Evolutionary conservation across 2,329 filamentous ascomycete species (phyloP).

Genomic region (Calonectria hawksworthii): DNA sequence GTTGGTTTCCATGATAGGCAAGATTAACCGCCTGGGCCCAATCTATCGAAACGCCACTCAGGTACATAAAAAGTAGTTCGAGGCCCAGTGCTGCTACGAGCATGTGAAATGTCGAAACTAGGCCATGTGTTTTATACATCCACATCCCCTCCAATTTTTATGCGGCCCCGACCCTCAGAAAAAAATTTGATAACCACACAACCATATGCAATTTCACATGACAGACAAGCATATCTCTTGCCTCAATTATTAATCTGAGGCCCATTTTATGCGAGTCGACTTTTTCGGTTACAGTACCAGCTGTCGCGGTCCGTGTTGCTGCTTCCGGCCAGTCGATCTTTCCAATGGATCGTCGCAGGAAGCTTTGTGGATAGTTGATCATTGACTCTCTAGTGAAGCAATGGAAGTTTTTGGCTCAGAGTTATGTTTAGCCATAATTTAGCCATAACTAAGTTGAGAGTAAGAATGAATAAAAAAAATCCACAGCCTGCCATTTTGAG

Average conservation of each 20-base stretch:
- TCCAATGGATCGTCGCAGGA: not conserved
- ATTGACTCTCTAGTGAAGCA: not conserved
- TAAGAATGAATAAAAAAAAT: not conserved
- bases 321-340: not conserved
- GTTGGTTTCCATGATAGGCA: slow-evolving; percentile 10
- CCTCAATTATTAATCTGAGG: not conserved
- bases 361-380: not conserved
- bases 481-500: not conserved
- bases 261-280: not conserved
- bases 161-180: not conserved
- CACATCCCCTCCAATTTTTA: slow-evolving; percentile 13
- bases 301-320: not conserved
- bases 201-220: not conserved
- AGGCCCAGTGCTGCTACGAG: not conserved
- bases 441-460: not conserved
- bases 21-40: slow-evolving; percentile 13
- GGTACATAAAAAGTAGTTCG: not conserved
- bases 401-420: not conserved
- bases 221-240: not conserved
- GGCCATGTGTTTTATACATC: not conserved
- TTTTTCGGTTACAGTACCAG: not conserved
- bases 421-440: not conserved
- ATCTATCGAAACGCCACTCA: slow-evolving; percentile 2
- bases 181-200: not conserved
- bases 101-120: slow-evolving; percentile 6